Percentiles rank a stretch among this genome's conserved stretches.
These are phyloP conservation scores for Tulasnella sp. DNA, from an alignment of 768 basidiomycete species.

Conservation along the genomic window DNA sequence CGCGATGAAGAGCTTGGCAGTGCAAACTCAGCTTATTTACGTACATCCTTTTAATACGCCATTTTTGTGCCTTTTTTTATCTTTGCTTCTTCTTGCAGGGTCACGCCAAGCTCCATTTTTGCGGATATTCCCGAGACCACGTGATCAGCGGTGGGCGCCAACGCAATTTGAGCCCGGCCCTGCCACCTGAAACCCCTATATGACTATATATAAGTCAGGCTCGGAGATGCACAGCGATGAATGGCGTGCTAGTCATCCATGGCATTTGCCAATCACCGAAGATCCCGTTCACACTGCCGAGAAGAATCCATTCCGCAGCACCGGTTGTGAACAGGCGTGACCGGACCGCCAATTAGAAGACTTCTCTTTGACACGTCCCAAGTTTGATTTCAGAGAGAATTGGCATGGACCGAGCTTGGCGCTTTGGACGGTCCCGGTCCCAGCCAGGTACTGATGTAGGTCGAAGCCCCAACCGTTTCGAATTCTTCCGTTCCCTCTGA, in stretches of 20 bases:
- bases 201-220: too few relatives aligned
- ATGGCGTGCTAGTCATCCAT: not conserved
- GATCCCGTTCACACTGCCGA: not conserved
- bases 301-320: conserved; percentile 9
- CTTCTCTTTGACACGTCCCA: not conserved
- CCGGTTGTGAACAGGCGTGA: not conserved
- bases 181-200: not conserved
- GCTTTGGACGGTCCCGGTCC: not conserved
- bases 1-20: too few relatives aligned
- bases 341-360: not conserved
- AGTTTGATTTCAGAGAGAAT: not conserved
- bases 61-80: too few relatives aligned
- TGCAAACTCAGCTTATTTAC: too few relatives aligned
- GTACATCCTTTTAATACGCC: too few relatives aligned
- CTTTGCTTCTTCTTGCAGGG: too few relatives aligned
- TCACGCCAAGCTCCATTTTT: too few relatives aligned
- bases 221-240: not conserved
- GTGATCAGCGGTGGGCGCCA: not conserved
- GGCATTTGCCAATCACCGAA: not conserved
- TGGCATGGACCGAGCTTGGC: not conserved
- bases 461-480: not conserved
- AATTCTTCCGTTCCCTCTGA: not conserved
- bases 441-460: not conserved
- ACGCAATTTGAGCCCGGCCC: not conserved
- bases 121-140: too few relatives aligned